Conservation (phyloP, 2,329 filamentous ascomycete species). For the Beauveria scarabaeidicola region DNA sequence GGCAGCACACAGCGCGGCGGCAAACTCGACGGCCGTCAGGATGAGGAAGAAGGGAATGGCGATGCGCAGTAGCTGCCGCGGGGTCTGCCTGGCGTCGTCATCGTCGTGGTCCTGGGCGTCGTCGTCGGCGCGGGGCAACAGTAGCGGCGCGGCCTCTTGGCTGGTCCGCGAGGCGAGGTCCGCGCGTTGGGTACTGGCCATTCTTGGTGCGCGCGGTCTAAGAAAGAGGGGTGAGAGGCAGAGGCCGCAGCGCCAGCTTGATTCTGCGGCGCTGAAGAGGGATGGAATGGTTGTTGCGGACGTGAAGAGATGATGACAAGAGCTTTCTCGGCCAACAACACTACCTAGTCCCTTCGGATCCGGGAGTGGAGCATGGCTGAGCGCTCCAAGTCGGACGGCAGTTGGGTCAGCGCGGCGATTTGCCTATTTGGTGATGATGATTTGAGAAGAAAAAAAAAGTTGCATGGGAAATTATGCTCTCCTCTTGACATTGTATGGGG, state of each 20-base stretch:
- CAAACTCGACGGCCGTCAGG: background rate
- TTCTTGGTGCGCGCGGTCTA: background rate
- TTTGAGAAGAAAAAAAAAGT: background rate
- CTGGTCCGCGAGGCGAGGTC: background rate
- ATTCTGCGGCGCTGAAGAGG: no score
- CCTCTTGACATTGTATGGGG: no score
- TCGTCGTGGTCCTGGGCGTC: background rate
- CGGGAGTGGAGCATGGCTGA: background rate
- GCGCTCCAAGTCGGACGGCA: background rate
- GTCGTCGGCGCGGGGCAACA: background rate
- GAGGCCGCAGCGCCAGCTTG: no score
- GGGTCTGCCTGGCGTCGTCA: no score
- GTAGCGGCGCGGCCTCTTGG: background rate
- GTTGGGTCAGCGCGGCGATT: background rate
- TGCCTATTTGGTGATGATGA: background rate
- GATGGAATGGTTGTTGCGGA: no score
- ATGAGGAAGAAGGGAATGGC: background rate
- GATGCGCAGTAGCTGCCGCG: background rate
- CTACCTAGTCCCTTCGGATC: background rate
- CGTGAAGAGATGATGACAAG: no score
- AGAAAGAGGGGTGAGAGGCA: no score
- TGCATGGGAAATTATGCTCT: no score
- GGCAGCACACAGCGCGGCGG: background rate
- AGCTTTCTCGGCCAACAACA: background rate
- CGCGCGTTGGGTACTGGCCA: background rate